phyloP scores from a whole-genome alignment of 306 rosid genomes.

The Inga oerstediana region DNA sequence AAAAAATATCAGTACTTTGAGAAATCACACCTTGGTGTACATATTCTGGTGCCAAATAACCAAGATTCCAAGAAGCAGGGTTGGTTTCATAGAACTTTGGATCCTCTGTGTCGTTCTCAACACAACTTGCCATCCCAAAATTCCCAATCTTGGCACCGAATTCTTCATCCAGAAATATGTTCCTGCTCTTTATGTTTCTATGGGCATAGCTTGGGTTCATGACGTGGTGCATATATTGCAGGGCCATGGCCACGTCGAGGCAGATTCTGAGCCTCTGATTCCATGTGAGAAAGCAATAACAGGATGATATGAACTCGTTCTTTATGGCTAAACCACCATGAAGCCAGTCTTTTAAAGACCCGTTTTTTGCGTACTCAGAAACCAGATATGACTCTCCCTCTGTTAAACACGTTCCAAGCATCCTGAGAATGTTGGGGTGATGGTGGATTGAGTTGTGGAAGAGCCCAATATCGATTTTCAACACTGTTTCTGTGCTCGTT shows the following conservation, averaged over 20 bases:
- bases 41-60: constrained; percentile 63
- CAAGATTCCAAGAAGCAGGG: constrained; percentile 46
- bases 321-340: constrained; percentile 95
- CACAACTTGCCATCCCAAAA: constrained; percentile 61
- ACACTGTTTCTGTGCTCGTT: constrained; percentile 36
- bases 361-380: constrained; percentile 84
- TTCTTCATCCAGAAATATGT: constrained; percentile 68
- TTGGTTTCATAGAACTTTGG: constrained; percentile 40
- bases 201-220: constrained; percentile 62
- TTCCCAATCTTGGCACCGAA: constrained; percentile 64
- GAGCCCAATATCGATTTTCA: constrained; percentile 60
- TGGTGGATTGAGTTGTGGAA: constrained; percentile 59
- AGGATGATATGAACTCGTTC: constrained; percentile 91
- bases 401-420: constrained; percentile 61
- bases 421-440: constrained; percentile 78
- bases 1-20: constrained; percentile 53
- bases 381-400: constrained; percentile 68
- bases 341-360: constrained; percentile 93
- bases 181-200: constrained; percentile 59
- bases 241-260: constrained; percentile 70
- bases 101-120: constrained; percentile 36
- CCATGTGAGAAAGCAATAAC: constrained; percentile 93
- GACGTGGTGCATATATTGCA: constrained; percentile 64
- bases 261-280: constrained; percentile 80
- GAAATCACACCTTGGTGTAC: constrained; percentile 55